Conservation (phyloP, 257 asterid genomes). For the Solanum virginianum region DNA sequence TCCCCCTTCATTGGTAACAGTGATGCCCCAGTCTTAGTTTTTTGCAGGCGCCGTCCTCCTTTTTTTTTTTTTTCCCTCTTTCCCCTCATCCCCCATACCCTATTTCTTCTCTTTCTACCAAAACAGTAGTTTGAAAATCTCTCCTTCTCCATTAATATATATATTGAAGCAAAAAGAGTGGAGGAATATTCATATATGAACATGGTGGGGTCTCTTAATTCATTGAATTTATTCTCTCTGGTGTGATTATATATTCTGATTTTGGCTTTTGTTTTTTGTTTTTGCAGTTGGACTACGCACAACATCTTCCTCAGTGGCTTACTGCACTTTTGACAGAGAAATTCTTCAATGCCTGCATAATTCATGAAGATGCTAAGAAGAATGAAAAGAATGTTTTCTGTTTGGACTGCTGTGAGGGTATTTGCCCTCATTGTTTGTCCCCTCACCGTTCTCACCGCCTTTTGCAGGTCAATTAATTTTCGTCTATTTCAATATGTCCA, state of each 20-base stretch:
- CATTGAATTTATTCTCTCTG: not conserved
- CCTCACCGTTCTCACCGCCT: constrained; percentile 58
- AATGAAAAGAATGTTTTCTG: constrained; percentile 71
- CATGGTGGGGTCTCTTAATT: constrained; percentile 31
- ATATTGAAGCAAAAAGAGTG: not conserved
- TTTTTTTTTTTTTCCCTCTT: no score
- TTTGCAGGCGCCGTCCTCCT: constrained; percentile 78
- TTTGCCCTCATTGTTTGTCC: constrained; percentile 52
- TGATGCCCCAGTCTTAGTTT: constrained; percentile 17
- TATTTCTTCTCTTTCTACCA: constrained; percentile 2
- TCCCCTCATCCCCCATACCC: not conserved
- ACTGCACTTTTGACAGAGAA: constrained; percentile 40
- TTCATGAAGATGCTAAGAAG: constrained; percentile 49
- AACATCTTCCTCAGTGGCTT: constrained; percentile 53
- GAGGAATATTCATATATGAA: not conserved
- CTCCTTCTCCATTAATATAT: not conserved
- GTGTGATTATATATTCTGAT: not conserved
- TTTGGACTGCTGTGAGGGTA: constrained; percentile 55
- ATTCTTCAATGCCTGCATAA: constrained; percentile 57
- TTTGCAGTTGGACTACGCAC: constrained; percentile 25
- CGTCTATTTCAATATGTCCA: not conserved
- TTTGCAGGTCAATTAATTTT: constrained; percentile 31
- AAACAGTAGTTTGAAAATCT: not conserved
- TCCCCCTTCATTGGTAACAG: constrained; percentile 43
- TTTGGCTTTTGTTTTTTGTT: not conserved